Conservation (phyloP, 768 basidiomycete genomes). For the Kwoniella newhampshirensis region DNA sequence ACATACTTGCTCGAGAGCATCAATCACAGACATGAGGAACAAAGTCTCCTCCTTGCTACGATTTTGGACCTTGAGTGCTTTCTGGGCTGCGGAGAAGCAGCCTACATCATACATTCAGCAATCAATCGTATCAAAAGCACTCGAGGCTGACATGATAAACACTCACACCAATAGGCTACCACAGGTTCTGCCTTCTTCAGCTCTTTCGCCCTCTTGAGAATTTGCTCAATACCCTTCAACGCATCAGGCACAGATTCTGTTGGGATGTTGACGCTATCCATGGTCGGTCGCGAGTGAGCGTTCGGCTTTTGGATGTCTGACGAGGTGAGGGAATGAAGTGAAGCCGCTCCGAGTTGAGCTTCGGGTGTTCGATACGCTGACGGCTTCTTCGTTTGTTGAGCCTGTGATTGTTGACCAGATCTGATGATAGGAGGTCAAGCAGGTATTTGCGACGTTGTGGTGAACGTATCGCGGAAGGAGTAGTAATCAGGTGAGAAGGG, state of each 20-base stretch:
- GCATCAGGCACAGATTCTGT: constrained; percentile 49
- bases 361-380: too few species aligned
- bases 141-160: neutral
- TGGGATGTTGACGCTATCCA: constrained; percentile 46
- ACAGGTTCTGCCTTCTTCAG: constrained; percentile 76
- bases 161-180: constrained; percentile 93
- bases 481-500: too few species aligned
- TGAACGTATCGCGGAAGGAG: too few species aligned
- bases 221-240: constrained; percentile 66
- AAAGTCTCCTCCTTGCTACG: constrained; percentile 70
- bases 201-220: constrained; percentile 86
- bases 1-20: constrained; percentile 66
- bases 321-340: neutral
- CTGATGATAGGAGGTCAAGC: too few species aligned
- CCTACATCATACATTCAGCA: constrained; percentile 57
- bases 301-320: too few species aligned
- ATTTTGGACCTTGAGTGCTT: constrained; percentile 64
- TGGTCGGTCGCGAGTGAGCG: constrained; percentile 8
- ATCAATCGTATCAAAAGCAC: too few species aligned
- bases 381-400: too few species aligned
- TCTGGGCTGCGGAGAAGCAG: constrained; percentile 86
- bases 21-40: constrained; percentile 72
- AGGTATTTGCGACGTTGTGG: too few species aligned
- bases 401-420: too few species aligned
- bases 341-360: too few species aligned